Base-by-base conservation (phyloP, 371 early-diverging fungal genomes). In the Mucor mucedo region DNA sequence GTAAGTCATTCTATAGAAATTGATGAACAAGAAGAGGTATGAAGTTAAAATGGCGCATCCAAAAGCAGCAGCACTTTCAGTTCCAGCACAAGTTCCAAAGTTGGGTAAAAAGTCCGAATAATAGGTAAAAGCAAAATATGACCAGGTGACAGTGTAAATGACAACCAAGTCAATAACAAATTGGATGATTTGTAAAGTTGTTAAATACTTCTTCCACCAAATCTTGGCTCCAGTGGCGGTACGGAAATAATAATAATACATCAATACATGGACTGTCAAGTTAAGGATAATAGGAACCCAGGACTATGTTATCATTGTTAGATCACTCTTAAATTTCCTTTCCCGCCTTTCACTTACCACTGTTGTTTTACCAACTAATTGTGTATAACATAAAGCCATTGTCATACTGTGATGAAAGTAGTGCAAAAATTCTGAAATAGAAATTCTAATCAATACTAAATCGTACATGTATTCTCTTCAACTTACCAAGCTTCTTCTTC, bases 201-300 rank as follows among this genome's bases (percentile, higher is more conserved):
- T 95, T 44, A 95, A 80, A 63, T 91, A 86, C 65, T 88, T 84
- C 83, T 95, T 95, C 94, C 94, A 94, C 94, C 93, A 94, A 63
- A 92, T 84, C 69, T 81, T 83, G 73, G 84, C 89, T 27, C 91
- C 90, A 45, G 90, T 79, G 29, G 93, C 85, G 5, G 93, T 90
- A 61, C 92, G 88, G 79, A 88, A 92, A 80, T 94, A 95, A 78
- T 93, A 94, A 69, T 90, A 91, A 78, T 92, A 92, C 94, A 94
- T 94, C 63, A 93, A 75, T 47, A 93, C 91, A 69, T 95, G 95
- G 4, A 95, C 94, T n/a, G 85, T 76, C 75, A 95, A 76, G 77
- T 95, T 95, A 60, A 95, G 76, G 9, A 76, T 70, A 58, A 92
- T 88, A 52, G 87, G 87, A 10, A 47, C 47, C 47, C 47, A 47